Conservation (phyloP, 2,329 filamentous ascomycete genomes). For the Hypocrella siamensis region DNA sequence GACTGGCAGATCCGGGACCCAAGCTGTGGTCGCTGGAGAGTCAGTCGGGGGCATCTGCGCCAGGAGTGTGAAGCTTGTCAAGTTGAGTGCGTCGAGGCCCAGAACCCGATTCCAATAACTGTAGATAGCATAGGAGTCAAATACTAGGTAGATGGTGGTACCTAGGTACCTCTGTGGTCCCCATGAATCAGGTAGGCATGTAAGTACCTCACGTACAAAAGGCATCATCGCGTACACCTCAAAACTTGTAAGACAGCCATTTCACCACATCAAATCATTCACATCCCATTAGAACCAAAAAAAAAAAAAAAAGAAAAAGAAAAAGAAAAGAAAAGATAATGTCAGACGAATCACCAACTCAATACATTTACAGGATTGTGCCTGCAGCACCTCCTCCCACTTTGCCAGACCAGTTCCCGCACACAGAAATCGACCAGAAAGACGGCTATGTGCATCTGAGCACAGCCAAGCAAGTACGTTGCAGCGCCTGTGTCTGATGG, state of each 20-base stretch:
- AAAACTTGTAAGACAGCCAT: too few species aligned
- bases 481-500: not conserved
- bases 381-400: conserved; percentile 34
- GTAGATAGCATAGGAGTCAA: too few species aligned
- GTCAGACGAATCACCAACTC: conserved; percentile 11
- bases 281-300: too few species aligned
- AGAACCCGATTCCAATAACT: too few species aligned
- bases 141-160: too few species aligned
- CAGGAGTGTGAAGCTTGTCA: not conserved
- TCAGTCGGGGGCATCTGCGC: not conserved
- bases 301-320: too few species aligned
- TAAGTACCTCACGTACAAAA: too few species aligned
- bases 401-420: conserved; percentile 36
- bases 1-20: conserved; percentile 25
- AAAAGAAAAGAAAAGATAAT: not conserved
- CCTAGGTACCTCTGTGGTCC: too few species aligned
- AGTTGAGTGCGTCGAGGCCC: not conserved
- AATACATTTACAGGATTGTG: conserved; percentile 46
- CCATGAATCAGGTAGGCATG: too few species aligned
- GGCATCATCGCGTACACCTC: too few species aligned
- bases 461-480: conserved; percentile 31
- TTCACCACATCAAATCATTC: too few species aligned
- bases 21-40: not conserved
- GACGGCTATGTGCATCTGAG: conserved; percentile 50
- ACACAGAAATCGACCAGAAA: conserved; percentile 41